Conservation (phyloP, 192 early-diverging fungal genomes). For the Linderina pennispora region DNA sequence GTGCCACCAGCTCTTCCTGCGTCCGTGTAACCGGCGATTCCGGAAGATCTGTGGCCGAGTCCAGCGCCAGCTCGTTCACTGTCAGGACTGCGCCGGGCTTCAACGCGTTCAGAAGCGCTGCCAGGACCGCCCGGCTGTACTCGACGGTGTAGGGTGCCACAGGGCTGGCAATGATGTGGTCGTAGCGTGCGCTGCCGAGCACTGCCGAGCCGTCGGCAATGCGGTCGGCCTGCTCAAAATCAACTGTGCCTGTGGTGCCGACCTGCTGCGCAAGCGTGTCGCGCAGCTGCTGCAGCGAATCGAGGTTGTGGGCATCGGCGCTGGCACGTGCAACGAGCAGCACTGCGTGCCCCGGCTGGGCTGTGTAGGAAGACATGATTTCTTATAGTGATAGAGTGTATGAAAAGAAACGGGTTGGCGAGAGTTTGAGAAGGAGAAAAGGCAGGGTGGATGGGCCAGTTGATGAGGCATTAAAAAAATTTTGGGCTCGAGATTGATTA, state of each 20-base stretch:
- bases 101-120: constrained; percentile 57
- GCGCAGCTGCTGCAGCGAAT: constrained; percentile 36
- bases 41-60: constrained; percentile 29
- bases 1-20: constrained; percentile 54
- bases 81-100: constrained; percentile 60
- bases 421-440: background rate
- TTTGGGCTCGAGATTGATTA: too few relatives aligned
- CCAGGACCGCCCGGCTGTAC: constrained; percentile 59
- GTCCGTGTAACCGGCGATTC: constrained; percentile 52
- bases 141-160: constrained; percentile 51
- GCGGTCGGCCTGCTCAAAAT: constrained; percentile 85
- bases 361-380: constrained; percentile 6
- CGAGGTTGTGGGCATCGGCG: constrained; percentile 21
- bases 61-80: constrained; percentile 63
- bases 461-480: too few relatives aligned
- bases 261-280: constrained; percentile 46
- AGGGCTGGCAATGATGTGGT: constrained; percentile 55
- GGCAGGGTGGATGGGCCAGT: too few relatives aligned
- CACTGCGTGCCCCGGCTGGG: constrained; percentile 20
- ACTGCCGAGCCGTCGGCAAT: constrained; percentile 53
- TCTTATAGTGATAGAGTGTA: background rate
- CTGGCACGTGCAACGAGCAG: constrained; percentile 33
- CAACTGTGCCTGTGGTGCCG: constrained; percentile 55
- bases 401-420: background rate
- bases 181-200: constrained; percentile 52